Percentiles rank a stretch among this genome's conserved stretches.
phyloP scores from a whole-genome alignment of 495 filamentous ascomycete species.

The Penicillium dipodomyicola region DNA sequence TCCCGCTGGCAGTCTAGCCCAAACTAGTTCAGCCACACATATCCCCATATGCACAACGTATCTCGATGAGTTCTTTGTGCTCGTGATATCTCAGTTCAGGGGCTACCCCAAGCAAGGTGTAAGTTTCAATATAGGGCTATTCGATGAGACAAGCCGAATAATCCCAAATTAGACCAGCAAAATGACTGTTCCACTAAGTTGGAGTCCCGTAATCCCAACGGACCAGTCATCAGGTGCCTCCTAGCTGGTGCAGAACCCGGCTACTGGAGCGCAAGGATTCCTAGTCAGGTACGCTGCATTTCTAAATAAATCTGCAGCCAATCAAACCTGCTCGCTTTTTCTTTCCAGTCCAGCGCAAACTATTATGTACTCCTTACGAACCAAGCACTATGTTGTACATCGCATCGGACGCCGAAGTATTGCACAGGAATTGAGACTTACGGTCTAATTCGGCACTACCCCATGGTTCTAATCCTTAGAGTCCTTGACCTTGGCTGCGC shows the following conservation, averaged over 20 bases:
- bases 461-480: background rate
- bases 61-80: background rate
- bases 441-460: background rate
- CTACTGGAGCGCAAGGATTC: background rate
- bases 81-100: constrained; percentile 5
- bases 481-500: background rate
- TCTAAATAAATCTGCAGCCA: background rate
- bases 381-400: background rate
- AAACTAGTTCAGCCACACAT: background rate
- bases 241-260: background rate
- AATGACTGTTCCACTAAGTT: background rate
- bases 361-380: background rate
- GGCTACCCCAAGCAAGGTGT: background rate
- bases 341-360: background rate
- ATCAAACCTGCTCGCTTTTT: background rate
- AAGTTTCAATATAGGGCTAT: constrained; percentile 2
- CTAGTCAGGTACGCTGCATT: background rate
- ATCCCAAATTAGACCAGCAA: background rate
- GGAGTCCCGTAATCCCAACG: background rate
- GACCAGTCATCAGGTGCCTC: background rate
- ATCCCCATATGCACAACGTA: background rate
- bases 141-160: background rate
- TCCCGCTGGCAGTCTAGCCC: background rate
- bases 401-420: background rate
- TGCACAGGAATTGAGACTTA: background rate